phyloP scores from a whole-genome alignment of 2,329 filamentous ascomycete species.

The Calonectria montana region DNA sequence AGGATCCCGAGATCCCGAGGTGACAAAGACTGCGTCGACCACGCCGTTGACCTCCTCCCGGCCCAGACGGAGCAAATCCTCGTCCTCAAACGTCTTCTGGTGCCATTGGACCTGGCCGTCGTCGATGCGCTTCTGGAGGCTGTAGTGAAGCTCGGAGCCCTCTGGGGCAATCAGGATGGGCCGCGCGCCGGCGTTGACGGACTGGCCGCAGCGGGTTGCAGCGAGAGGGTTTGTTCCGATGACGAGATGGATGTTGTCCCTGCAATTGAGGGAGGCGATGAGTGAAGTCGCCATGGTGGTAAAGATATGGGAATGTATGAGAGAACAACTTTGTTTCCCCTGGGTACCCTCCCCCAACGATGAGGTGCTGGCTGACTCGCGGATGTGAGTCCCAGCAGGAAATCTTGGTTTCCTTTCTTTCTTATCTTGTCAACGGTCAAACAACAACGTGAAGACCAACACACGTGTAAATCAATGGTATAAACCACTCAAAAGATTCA shows the following conservation, averaged over 20 bases:
- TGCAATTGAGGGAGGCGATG: slow-evolving; percentile 78
- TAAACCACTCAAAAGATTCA: neutral
- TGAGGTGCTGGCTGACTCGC: neutral
- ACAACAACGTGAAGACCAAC: neutral
- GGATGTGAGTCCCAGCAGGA: neutral
- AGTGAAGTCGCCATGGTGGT: slow-evolving; percentile 57
- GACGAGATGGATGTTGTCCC: slow-evolving; percentile 82
- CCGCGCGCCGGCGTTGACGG: slow-evolving; percentile 82
- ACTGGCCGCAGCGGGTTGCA: slow-evolving; percentile 83
- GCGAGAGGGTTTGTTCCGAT: slow-evolving; percentile 89
- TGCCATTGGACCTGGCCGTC: slow-evolving; percentile 75
- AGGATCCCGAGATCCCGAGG: slow-evolving; percentile 62
- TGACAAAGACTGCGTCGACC: slow-evolving; percentile 95
- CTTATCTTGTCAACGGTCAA: neutral
- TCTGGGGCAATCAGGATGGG: slow-evolving; percentile 83
- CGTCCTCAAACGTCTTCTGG: slow-evolving; percentile 73
- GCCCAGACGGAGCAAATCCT: slow-evolving; percentile 81
- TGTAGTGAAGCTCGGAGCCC: slow-evolving; percentile 67
- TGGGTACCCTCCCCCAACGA: neutral
- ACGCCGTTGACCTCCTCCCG: slow-evolving; percentile 80
- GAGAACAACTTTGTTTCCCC: slow-evolving; percentile 5
- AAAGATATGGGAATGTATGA: neutral
- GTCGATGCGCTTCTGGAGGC: slow-evolving; percentile 72
- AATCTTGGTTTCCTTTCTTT: no score
- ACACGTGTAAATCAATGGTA: neutral